Base-by-base conservation (phyloP, 2,329 filamentous ascomycete species). In the Pseudogymnoascus sp. region DNA sequence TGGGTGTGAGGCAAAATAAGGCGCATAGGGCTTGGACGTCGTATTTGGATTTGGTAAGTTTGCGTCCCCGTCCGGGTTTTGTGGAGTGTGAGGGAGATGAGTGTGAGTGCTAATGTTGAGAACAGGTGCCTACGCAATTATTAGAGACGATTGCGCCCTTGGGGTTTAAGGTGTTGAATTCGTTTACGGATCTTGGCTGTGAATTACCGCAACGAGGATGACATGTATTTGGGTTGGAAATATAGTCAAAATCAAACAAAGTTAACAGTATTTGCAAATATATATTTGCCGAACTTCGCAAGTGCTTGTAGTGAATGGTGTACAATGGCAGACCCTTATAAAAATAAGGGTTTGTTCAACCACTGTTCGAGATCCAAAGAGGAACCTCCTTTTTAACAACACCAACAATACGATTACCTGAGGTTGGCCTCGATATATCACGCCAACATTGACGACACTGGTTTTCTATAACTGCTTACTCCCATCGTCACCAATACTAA, bases 1-100 rank as follows among this genome's bases (percentile, higher is more conserved):
- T 89, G 60, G 86, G 85, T 1, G 85, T 88, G 70, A 80, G 83
- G 65, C 86, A 89, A 74, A 83, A 87, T 72, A 87, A 86, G 68
- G 80, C 80, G 68, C 82, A 87, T 70, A 83, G 83, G n/a, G 82
- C 82, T 63, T 82, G 80, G 70, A 80, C 81, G 15, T 84, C 84
- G 63, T 36, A 40, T 33, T 42, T 64, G 59, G 50, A 62, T 62
- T 8, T 36, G 62, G 62, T 64, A 17, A 47, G 62, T 63, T 36
- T 31, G 21, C 35, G 11, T 33, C 15, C 60, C 19, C 9, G 1
- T 28, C 8, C 4, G 9, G 10, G 5, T 60, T 5, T 60, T 19
- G 59, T 31, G 4, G 11, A 11, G 4, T 26, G 40, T 19, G 59
- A 15, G n/a, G 3, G 17, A 15, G 3, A 4, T 42, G 17, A 2